Evolutionary conservation across 2,329 filamentous ascomycete genomes (phyloP), one percentile per base, ranked within the genome.

Genomic region (Escovopsis weberi): DNA sequence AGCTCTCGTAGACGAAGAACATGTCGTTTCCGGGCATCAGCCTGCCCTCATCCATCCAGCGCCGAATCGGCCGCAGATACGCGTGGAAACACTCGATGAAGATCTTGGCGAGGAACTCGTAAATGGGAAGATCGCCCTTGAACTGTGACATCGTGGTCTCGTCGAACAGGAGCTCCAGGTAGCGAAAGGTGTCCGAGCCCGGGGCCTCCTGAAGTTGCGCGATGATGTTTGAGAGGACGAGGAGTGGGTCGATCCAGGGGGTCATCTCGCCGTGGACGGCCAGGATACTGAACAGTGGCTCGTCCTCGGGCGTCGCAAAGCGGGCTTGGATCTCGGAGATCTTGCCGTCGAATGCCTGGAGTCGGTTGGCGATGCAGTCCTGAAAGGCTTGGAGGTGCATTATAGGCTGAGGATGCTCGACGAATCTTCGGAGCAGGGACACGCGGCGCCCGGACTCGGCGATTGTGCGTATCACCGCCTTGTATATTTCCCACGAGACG

Each of bases 21-120:
- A 76, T 71, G 47, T 76, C 75, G 47, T 76, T 79, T 2, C 70
- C 69, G 1, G 72, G 62, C 2, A 74, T 65, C 4, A 94, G 63
- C 42, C 78, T 74, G 1, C 89, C 89, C 33, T 76, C 72, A 52
- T 85, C 78, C 78, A 94, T 89, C 89, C 89, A 96, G 12, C 70
- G 65, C 33, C 80, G 73, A 37, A 95, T 81, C 0, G 87, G 85
- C 34, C 78, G 78, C 33, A 93, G 69, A 57, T 94, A 96, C 2
- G 85, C 78, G 44, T 79, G 75, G 45, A 95, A 82, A 55, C 85
- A 94, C 38, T 82, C 73, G 43, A 91, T 79, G 55, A 95, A 91
- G 4, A 91, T 68, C 0, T 65, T 64, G 2, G 77, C 76, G 5
- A 91, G 65, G 34, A 74, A 78, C 34, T 65, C 59, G 54, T 85